Conservation (phyloP, 2,329 filamentous ascomycete genomes). For the Diplocarpon mali region DNA sequence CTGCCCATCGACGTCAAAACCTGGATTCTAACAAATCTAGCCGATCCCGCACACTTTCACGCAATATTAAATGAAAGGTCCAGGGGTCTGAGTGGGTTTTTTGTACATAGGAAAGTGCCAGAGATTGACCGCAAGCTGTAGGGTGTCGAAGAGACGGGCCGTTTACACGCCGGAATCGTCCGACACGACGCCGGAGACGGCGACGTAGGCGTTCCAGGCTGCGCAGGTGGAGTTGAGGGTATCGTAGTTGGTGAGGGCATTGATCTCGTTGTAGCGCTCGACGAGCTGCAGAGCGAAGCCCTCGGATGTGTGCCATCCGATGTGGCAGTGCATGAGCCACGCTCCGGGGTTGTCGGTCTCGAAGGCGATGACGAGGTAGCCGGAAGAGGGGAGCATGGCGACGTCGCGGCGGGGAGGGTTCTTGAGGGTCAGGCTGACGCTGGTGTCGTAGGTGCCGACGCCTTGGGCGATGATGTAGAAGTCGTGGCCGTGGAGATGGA, state of each 20-base stretch:
- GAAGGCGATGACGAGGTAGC: conserved; percentile 22
- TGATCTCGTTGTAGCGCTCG: conserved; percentile 8
- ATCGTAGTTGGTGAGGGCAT: conserved; percentile 13
- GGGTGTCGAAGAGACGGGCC: neutral
- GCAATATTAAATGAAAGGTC: too few species aligned
- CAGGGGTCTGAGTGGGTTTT: conserved; percentile 5
- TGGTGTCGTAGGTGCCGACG: conserved; percentile 28
- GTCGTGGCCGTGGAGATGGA: conserved; percentile 41
- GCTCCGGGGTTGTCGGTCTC: conserved; percentile 23
- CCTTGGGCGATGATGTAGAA: conserved; percentile 37
- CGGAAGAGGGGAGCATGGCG: conserved; percentile 31
- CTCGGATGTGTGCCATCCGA: conserved; percentile 40
- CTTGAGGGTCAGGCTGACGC: conserved; percentile 21
- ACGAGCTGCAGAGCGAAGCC: neutral
- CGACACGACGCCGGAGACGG: conserved; percentile 4
- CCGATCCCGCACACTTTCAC: too few species aligned
- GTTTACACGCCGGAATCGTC: conserved; percentile 18
- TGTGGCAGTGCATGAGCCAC: conserved; percentile 28
- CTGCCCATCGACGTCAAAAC: too few species aligned
- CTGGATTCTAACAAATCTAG: too few species aligned
- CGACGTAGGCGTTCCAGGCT: conserved; percentile 22
- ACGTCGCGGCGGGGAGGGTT: conserved; percentile 42
- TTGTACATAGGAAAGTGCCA: neutral
- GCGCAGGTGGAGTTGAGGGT: conserved; percentile 22
- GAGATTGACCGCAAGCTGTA: neutral